phyloP scores from a whole-genome alignment of 2,329 filamentous ascomycete genomes.

The Ceratocystiopsis minuta region DNA sequence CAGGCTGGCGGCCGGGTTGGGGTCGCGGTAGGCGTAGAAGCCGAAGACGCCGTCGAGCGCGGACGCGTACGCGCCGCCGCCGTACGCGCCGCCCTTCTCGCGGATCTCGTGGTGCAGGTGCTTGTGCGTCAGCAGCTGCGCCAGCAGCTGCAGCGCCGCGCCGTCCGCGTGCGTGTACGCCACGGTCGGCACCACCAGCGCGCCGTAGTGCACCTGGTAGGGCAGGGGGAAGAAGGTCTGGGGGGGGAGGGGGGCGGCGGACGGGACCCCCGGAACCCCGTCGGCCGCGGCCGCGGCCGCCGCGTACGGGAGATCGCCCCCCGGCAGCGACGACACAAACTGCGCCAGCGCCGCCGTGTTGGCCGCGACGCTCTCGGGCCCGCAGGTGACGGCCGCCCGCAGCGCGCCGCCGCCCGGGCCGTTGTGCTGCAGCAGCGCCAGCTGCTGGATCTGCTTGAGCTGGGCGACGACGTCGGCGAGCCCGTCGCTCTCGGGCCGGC shows the following conservation, averaged over 20 bases:
- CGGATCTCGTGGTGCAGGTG: slow-evolving; percentile 94
- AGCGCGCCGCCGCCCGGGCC: slow-evolving; percentile 38
- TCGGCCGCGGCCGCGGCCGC: no score
- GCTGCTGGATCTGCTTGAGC: slow-evolving; percentile 66
- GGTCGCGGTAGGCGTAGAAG: slow-evolving; percentile 93
- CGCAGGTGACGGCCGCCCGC: slow-evolving; percentile 74
- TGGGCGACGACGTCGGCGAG: slow-evolving; percentile 63
- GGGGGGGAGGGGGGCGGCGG: not conserved
- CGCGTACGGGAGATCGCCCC: slow-evolving; percentile 8
- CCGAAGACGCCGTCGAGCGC: slow-evolving; percentile 73
- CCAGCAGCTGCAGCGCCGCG: slow-evolving; percentile 71
- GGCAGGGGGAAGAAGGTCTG: slow-evolving; percentile 87
- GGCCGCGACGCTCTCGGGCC: slow-evolving; percentile 46
- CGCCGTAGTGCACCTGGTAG: slow-evolving; percentile 94
- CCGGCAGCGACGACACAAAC: slow-evolving; percentile 49
- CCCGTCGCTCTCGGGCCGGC: slow-evolving; percentile 46
- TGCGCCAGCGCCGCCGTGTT: slow-evolving; percentile 55
- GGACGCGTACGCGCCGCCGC: slow-evolving; percentile 70
- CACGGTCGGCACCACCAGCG: slow-evolving; percentile 62
- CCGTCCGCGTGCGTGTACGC: slow-evolving; percentile 62
- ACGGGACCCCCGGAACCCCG: not conserved
- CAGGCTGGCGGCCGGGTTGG: slow-evolving; percentile 78
- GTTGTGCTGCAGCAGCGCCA: slow-evolving; percentile 44
- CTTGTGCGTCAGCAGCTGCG: slow-evolving; percentile 88
- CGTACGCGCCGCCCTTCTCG: slow-evolving; percentile 93